These are phyloP conservation scores for Fraxinus anomala DNA, from an alignment of 257 asterid genomes.

Conservation along the genomic window DNA sequence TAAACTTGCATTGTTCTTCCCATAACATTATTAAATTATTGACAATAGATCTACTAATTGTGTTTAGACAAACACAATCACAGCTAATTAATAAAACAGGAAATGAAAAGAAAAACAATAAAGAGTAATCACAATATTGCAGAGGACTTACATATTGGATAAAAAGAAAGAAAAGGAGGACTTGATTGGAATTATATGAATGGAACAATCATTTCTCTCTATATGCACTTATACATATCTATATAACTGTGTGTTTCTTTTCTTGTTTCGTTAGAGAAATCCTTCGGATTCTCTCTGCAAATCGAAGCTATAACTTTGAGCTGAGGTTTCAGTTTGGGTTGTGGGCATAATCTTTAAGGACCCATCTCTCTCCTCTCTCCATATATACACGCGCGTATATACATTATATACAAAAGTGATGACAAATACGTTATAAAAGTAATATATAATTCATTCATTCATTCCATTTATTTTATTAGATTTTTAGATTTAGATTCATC, in stretches of 20 bases:
- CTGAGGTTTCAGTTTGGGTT: slow-evolving; percentile 30
- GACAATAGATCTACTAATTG: neutral
- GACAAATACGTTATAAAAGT: neutral
- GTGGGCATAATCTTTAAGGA: slow-evolving; percentile 57
- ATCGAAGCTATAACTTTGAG: slow-evolving; percentile 63
- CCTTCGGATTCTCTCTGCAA: slow-evolving; percentile 68
- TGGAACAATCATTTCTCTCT: slow-evolving; percentile 38
- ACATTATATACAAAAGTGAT: neutral
- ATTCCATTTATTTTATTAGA: neutral
- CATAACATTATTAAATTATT: slow-evolving; percentile 18
- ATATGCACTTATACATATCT: slow-evolving; percentile 47
- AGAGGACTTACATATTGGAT: slow-evolving; percentile 67
- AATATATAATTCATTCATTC: neutral
- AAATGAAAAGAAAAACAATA: neutral
- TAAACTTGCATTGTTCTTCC: slow-evolving; percentile 48
- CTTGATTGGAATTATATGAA: slow-evolving; percentile 45
- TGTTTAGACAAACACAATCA: neutral
- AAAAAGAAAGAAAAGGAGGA: slow-evolving; percentile 42
- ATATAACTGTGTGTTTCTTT: slow-evolving; percentile 28
- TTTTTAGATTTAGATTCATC: neutral
- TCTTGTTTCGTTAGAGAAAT: slow-evolving; percentile 36
- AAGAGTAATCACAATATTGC: slow-evolving; percentile 18
- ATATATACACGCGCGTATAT: neutral
- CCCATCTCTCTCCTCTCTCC: slow-evolving; percentile 42
- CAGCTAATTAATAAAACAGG: neutral